These are phyloP conservation scores for Pythium aphanidermatum DNA, from an alignment of 352 stramenopile genomes.

Conservation along the genomic window DNA sequence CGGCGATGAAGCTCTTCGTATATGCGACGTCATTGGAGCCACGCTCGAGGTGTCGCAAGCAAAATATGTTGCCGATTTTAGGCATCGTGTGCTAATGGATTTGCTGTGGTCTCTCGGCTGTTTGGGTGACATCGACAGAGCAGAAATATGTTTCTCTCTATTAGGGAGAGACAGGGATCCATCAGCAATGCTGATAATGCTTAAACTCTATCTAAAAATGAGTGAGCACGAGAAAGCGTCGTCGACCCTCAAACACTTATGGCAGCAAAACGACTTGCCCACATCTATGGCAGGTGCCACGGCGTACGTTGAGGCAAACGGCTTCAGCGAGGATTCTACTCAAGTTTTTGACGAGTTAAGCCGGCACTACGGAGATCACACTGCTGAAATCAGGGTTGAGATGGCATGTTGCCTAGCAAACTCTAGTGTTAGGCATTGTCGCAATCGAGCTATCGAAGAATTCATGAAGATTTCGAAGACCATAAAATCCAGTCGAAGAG, in stretches of 20 bases:
- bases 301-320: conserved; percentile 35
- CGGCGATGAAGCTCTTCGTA: conserved; percentile 50
- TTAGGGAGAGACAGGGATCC: conserved; percentile 5
- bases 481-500: too few species aligned
- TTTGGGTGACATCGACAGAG: conserved; percentile 41
- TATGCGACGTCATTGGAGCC: conserved; percentile 47
- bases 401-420: conserved; percentile 49
- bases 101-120: conserved; percentile 42
- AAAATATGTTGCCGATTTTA: conserved; percentile 25
- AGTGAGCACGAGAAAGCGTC: conserved; percentile 46
- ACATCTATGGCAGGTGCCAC: conserved; percentile 38
- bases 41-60: conserved; percentile 23
- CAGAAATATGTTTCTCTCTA: conserved; percentile 50
- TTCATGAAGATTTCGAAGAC: conserved; percentile 27
- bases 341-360: conserved; percentile 56
- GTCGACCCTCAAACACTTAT: conserved; percentile 33
- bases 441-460: conserved; percentile 31
- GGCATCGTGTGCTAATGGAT: conserved; percentile 37
- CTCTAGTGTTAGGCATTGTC: conserved; percentile 21
- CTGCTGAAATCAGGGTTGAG: conserved; percentile 55
- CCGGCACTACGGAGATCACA: conserved; percentile 49
- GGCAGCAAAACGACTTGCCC: conserved; percentile 43
- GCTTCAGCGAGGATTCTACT: conserved; percentile 43
- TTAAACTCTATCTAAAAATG: conserved; percentile 46
- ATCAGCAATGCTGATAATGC: conserved; percentile 40